phyloP scores from a whole-genome alignment of 2,329 filamentous ascomycete genomes.

The Aureobasidium sp. region DNA sequence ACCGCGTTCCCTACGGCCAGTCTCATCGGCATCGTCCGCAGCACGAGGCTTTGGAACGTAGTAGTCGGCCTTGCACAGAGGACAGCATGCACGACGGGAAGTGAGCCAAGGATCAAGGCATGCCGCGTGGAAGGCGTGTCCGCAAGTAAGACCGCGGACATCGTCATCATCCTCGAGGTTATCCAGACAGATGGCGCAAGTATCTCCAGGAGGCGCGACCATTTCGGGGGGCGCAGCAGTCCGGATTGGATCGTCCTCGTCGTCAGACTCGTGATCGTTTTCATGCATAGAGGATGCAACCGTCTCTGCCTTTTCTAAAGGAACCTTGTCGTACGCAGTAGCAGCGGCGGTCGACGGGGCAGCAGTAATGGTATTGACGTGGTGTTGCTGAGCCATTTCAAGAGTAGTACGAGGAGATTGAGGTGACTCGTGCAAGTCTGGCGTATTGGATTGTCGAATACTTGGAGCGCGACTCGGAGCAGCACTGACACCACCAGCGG shows the following conservation, averaged over 20 bases:
- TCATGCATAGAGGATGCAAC: conserved; percentile 24
- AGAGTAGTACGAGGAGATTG: conserved; percentile 29
- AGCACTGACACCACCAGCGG: conserved; percentile 73
- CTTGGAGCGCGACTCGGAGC: conserved; percentile 67
- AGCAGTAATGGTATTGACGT: conserved; percentile 33
- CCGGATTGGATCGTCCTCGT: conserved; percentile 72
- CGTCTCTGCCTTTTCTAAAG: conserved; percentile 27
- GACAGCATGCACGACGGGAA: conserved; percentile 87
- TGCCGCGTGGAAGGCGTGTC: conserved; percentile 95
- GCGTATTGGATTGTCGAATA: conserved; percentile 56
- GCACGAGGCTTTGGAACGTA: conserved; percentile 86
- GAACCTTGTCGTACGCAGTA: conserved; percentile 25
- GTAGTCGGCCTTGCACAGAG: conserved; percentile 96
- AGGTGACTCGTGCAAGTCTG: conserved; percentile 21
- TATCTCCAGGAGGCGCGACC: conserved; percentile 75
- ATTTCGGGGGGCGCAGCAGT: conserved; percentile 75
- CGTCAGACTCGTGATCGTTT: conserved; percentile 41
- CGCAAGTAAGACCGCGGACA: conserved; percentile 85
- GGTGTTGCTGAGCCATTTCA: conserved; percentile 38
- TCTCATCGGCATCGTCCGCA: conserved; percentile 38
- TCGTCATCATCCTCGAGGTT: conserved; percentile 92
- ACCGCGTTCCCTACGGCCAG: conserved; percentile 16
- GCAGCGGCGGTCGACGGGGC: conserved; percentile 17
- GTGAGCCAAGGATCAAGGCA: conserved; percentile 97
- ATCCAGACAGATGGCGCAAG: conserved; percentile 95